Conservation (phyloP, 371 early-diverging fungal species). For the Mortierella sp. region DNA sequence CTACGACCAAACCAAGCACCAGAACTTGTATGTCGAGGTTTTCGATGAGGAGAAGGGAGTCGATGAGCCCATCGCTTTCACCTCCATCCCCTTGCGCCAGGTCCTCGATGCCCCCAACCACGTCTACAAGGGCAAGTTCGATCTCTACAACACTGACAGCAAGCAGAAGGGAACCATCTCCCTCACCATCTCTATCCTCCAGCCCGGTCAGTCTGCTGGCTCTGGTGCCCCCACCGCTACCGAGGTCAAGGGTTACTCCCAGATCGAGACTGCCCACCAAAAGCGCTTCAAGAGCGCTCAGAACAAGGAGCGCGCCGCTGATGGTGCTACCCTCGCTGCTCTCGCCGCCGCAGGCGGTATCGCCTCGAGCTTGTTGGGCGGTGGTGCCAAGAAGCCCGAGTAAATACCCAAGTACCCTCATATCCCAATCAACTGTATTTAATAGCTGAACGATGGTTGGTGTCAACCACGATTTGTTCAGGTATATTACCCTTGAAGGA, state of each 20-base stretch:
- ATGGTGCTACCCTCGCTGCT: conserved; percentile 60
- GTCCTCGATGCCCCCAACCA: conserved; percentile 7
- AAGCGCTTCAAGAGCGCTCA: conserved; percentile 59
- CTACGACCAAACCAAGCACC: conserved; percentile 1
- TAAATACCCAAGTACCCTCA: no score
- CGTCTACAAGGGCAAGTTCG: conserved; percentile 15
- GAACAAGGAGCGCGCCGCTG: conserved; percentile 58
- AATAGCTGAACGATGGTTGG: no score
- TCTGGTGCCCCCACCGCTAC: background rate
- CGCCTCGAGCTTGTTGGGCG: background rate
- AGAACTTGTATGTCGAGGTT: conserved; percentile 29
- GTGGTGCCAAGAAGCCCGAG: no score
- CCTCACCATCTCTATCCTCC: conserved; percentile 13
- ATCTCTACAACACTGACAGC: conserved; percentile 13
- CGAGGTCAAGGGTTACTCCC: conserved; percentile 30
- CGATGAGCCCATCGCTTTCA: conserved; percentile 26
- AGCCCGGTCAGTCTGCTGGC: conserved; percentile 10
- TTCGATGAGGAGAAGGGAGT: conserved; percentile 11
- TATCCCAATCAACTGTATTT: no score
- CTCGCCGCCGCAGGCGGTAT: conserved; percentile 20
- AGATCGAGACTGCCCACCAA: conserved; percentile 57
- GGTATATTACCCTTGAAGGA: no score
- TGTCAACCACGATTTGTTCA: no score
- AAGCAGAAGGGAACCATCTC: conserved; percentile 20
- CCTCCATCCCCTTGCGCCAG: conserved; percentile 28